Evolutionary conservation across 306 rosid species (phyloP), one percentile per base, ranked within the genome.

Genomic region (Cicer arietinum): DNA sequence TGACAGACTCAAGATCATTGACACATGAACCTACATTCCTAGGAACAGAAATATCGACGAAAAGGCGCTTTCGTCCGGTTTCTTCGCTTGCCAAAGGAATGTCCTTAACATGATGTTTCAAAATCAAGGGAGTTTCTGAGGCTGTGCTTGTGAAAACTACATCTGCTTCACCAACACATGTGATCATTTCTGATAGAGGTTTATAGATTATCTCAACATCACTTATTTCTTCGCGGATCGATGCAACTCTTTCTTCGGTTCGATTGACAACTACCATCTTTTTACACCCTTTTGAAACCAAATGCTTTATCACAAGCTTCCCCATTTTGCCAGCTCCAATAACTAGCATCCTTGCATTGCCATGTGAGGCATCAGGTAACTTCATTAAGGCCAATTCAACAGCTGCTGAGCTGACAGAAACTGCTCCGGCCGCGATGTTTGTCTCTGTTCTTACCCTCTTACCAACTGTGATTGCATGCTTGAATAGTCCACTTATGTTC

Each of bases 251-350:
- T 81, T 89, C 98, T 85, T 95, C 97, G 2, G 83, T 82, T 79
- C 99, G 84, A 71, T 95, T 95, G 44, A 92, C 98, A 69, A 92
- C 93, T 48, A 95, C 92, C 99, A 95, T 89, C 80, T 83, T 88
- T 44, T 81, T 85, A 75, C 97, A 89, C 43, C 99, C 99, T 84
- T 95, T 95, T 75, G 99, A 90, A 2, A 85, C 97, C 87, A 95
- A 84, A 81, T 94, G 98, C 73, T 91, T 94, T 79, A 94, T 92
- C 62, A 94, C 97, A 75, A 95, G 99, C 85, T 95, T 95, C 39
- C 99, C 99, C 99, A 95, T 95, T 86, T 95, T 95, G 7, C 99
- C 99, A 0, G 97, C 99, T 85, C 99, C 99, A 56, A 95, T 86
- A 48, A 95, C 85, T 85, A 95, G 73, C 92, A 95, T 90, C 64